Percentiles rank a stretch among this genome's conserved stretches.
phyloP scores from a whole-genome alignment of 2,329 filamentous ascomycete genomes.

The Podosphaera fusca region DNA sequence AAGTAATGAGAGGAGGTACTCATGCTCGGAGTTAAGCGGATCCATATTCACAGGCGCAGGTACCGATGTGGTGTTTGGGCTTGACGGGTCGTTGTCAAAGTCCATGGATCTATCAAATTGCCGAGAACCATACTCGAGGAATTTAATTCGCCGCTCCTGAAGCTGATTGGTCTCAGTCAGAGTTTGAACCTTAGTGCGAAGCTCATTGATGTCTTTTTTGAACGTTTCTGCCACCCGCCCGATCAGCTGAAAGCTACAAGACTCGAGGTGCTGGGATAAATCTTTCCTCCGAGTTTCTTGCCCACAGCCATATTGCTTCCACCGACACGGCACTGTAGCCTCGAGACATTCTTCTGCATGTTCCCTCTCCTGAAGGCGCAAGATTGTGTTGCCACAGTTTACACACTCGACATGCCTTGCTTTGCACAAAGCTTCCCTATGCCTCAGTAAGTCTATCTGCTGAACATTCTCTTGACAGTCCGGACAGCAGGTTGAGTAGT shows the following conservation, averaged over 20 bases:
- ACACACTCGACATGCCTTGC: constrained; percentile 15
- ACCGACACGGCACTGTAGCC: constrained; percentile 22
- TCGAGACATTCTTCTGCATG: constrained; percentile 24
- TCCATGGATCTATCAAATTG: constrained; percentile 11
- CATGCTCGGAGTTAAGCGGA: constrained; percentile 19
- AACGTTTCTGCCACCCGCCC: constrained; percentile 25
- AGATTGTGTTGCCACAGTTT: constrained; percentile 11
- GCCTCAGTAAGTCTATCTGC: constrained; percentile 25
- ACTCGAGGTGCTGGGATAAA: constrained; percentile 22
- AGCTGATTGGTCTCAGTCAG: constrained; percentile 19
- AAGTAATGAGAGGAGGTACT: constrained; percentile 23
- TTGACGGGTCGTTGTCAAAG: constrained; percentile 8
- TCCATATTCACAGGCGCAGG: constrained; percentile 6
- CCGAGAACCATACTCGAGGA: constrained; percentile 18
- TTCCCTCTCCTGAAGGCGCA: constrained; percentile 9
- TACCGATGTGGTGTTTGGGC: constrained; percentile 12
- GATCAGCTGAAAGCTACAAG: constrained; percentile 29
- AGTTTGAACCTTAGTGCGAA: constrained; percentile 23
- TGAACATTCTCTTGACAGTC: constrained; percentile 26
- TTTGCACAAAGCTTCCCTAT: constrained; percentile 24
- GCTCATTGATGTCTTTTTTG: constrained; percentile 20
- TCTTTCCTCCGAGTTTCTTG: constrained; percentile 19
- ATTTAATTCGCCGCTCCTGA: constrained; percentile 21
- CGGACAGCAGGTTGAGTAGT: constrained; percentile 27
- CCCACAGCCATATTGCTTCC: constrained; percentile 25